phyloP scores from a whole-genome alignment of 306 rosid genomes.

The Hippophae gyantsensis region DNA sequence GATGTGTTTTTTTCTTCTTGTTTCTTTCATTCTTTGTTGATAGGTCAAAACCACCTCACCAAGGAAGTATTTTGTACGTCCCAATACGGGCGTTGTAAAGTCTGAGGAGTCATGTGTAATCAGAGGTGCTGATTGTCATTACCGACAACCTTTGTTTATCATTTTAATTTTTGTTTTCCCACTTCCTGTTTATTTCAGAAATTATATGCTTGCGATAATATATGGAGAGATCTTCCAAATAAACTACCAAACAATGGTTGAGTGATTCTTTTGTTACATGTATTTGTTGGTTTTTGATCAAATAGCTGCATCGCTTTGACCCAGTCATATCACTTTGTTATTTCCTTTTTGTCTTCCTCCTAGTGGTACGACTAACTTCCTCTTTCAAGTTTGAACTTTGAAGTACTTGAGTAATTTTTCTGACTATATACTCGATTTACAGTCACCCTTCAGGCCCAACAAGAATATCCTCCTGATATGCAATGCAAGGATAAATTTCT shows the following conservation, averaged over 20 bases:
- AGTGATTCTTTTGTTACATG: slow-evolving; percentile 4
- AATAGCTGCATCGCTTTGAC: slow-evolving; percentile 10
- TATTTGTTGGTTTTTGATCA: slow-evolving; percentile 2
- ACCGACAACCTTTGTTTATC: background rate
- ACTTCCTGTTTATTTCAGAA: too few relatives aligned
- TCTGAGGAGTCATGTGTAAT: slow-evolving; percentile 79
- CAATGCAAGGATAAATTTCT: slow-evolving; percentile 94
- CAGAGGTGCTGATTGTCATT: slow-evolving; percentile 54
- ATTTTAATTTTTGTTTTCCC: background rate
- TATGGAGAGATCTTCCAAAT: background rate
- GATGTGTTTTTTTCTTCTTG: slow-evolving; percentile 4
- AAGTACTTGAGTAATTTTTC: slow-evolving; percentile 4
- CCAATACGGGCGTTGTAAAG: slow-evolving; percentile 76
- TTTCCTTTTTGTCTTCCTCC: background rate
- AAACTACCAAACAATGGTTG: slow-evolving; percentile 1
- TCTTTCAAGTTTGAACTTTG: background rate
- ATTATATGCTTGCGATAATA: background rate
- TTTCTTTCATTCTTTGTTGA: slow-evolving; percentile 11
- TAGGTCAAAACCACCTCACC: slow-evolving; percentile 99
- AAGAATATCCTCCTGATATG: slow-evolving; percentile 75
- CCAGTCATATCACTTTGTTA: slow-evolving; percentile 9
- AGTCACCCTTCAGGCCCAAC: slow-evolving; percentile 95
- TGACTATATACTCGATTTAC: slow-evolving; percentile 29
- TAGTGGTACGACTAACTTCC: slow-evolving; percentile 16
- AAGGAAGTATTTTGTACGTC: slow-evolving; percentile 92